Base-by-base conservation (phyloP, 108 stramenopile species). In the Epipyxis sp. region DNA sequence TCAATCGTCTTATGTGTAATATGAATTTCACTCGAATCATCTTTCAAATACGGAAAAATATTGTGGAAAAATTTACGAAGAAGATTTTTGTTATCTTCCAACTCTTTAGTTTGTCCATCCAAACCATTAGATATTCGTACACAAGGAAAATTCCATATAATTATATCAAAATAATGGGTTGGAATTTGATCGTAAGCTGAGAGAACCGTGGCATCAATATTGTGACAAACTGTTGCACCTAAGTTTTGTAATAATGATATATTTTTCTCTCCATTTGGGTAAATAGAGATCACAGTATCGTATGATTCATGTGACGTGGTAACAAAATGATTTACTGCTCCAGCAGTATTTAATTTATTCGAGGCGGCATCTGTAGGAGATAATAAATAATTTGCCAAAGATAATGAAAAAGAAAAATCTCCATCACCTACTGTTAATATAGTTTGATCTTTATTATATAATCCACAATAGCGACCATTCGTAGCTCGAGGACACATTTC, bases 381-480 rank as follows among this genome's bases (percentile, higher is more conserved):
- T n/a, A n/a, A n/a, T n/a, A n/a, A n/a, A n/a, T n/a, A 20, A 16
- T 68, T 16, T 20, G 65, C 29, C 39, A 68, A 37, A 68, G 20
- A 20, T 20, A 20, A 37, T 37, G 65, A 68, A 68, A 68, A 68
- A 20, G 65, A 68, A 16, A 68, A 25, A 37, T 68, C 65, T 20
- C 65, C 65, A 68, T 68, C 65, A 68, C 65, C 65, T 37, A 68
- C 65, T 37, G 65, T 68, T 37, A 68, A 25, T 37, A 68, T 41
- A 57, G 54, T 25, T 57, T 57, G 54, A 57, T 57, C 54, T n/a
- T n/a, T n/a, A n/a, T n/a, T n/a, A n/a, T n/a, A n/a, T n/a, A n/a
- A n/a, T n/a, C n/a, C n/a, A n/a, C n/a, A n/a, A n/a, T n/a, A n/a
- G n/a, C n/a, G n/a, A 25, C 54, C 54, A 25, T 25, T 25, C 20